Percentiles rank a stretch among this genome's conserved stretches.
Evolutionary conservation across 1,139 yeast genomes (phyloP).

Genomic region (Hyphopichia pseudoburtonii): DNA sequence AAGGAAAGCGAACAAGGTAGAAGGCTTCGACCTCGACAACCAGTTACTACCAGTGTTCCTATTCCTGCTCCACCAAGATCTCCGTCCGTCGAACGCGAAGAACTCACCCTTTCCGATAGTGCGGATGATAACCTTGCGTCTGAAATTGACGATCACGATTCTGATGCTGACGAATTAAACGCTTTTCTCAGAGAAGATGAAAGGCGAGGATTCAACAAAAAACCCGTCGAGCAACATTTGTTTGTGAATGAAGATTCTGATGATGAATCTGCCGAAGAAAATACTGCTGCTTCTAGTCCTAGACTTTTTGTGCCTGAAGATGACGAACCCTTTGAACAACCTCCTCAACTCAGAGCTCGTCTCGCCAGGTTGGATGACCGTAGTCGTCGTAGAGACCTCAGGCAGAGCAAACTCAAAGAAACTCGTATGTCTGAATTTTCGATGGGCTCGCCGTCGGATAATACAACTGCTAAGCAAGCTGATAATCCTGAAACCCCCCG

Average conservation of each 20-base stretch:
- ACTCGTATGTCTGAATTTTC: not conserved
- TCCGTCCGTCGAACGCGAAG: too few species aligned
- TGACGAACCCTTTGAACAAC: not conserved
- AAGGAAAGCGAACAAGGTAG: not conserved
- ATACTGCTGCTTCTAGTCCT: too few species aligned
- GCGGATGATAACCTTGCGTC: not conserved
- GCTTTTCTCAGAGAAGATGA: too few species aligned
- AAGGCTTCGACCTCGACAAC: not conserved
- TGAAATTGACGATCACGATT: not conserved
- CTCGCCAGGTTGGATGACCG: slow-evolving; percentile 1
- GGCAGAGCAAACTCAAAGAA: not conserved
- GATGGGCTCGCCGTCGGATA: too few species aligned
- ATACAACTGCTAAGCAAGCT: too few species aligned
- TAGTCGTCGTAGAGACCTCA: not conserved
- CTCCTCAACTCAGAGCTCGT: not conserved
- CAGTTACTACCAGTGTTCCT: not conserved
- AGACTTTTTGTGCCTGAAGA: not conserved
- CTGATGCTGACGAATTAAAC: not conserved
- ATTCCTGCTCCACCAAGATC: not conserved
- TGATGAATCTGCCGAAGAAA: too few species aligned
- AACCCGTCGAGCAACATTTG: too few species aligned
- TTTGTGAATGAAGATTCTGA: too few species aligned
- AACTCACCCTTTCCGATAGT: not conserved
- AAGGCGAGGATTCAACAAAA: too few species aligned
- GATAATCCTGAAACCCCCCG: too few species aligned